Evolutionary conservation across 2,329 filamentous ascomycete genomes (phyloP).

Genomic region (Teratosphaeria zuluensis): DNA sequence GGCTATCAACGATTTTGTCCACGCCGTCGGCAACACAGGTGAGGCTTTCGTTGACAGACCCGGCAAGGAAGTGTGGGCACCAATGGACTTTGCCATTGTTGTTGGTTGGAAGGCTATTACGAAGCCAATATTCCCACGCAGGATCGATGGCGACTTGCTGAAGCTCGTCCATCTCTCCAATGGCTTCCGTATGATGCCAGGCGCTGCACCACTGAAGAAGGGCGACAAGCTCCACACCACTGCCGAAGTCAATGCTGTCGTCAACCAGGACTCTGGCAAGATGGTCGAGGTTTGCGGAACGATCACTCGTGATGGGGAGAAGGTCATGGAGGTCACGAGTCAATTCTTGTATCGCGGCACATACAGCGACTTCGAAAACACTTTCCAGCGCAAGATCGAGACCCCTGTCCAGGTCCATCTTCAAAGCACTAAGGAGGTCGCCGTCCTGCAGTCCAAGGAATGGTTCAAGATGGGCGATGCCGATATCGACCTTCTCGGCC

Average conservation of each 20-base stretch:
- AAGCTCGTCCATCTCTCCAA: conserved; percentile 97
- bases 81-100: conserved; percentile 69
- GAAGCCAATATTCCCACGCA: conserved; percentile 95
- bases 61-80: conserved; percentile 85
- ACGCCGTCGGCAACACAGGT: conserved; percentile 93
- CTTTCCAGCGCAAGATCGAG: conserved; percentile 95
- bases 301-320: conserved; percentile 69
- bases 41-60: conserved; percentile 95
- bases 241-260: conserved; percentile 91
- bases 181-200: conserved; percentile 95
- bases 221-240: conserved; percentile 87
- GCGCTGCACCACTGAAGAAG: conserved; percentile 89
- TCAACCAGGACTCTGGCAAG: conserved; percentile 97
- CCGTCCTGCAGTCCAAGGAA: conserved; percentile 89
- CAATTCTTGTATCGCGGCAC: conserved; percentile 93
- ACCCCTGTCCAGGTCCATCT: conserved; percentile 90
- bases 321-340: conserved; percentile 97
- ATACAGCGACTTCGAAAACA: conserved; percentile 93
- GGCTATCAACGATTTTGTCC: conserved; percentile 97
- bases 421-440: conserved; percentile 79
- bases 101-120: conserved; percentile 75
- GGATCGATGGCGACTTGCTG: conserved; percentile 89
- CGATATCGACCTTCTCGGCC: conserved; percentile 77
- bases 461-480: conserved; percentile 87
- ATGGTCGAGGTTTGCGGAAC: conserved; percentile 99